These are phyloP conservation scores for Populus hybrid DNA, from an alignment of 441 rosid species.

Conservation along the genomic window DNA sequence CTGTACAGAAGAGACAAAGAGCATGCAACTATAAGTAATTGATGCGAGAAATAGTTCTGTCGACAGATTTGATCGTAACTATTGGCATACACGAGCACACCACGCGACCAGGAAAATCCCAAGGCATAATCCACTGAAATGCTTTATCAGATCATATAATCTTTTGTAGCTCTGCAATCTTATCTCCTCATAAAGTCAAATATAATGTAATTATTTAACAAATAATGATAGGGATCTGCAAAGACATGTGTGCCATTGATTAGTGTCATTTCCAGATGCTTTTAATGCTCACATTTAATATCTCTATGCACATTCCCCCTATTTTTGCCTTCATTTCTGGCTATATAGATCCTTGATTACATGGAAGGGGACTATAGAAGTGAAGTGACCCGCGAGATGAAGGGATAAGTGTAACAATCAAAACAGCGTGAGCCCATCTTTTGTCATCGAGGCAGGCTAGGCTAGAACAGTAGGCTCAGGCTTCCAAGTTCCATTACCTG, in stretches of 20 bases:
- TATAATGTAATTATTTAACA: neutral
- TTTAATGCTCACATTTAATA: too few relatives aligned
- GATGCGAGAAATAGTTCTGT: neutral
- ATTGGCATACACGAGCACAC: constrained; percentile 5
- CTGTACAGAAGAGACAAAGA: neutral
- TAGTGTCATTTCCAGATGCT: too few relatives aligned
- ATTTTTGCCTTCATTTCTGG: neutral
- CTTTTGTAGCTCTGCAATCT: neutral
- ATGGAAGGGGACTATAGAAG: neutral
- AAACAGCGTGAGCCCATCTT: neutral
- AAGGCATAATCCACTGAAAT: constrained; percentile 5
- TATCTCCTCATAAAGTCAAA: constrained; percentile 1
- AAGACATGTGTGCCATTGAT: neutral
- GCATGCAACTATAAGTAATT: neutral
- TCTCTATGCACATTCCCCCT: neutral
- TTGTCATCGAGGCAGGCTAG: neutral
- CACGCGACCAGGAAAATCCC: constrained; percentile 7
- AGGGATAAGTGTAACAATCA: neutral
- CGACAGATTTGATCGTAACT: neutral
- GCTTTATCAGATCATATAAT: neutral
- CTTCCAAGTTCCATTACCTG: neutral
- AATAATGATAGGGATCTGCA: neutral
- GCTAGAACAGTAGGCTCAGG: neutral
- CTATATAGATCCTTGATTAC: neutral
- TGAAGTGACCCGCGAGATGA: neutral